Evolutionary conservation across 768 basidiomycete genomes (phyloP).

Genomic region (Gelatoporia subvermispora): DNA sequence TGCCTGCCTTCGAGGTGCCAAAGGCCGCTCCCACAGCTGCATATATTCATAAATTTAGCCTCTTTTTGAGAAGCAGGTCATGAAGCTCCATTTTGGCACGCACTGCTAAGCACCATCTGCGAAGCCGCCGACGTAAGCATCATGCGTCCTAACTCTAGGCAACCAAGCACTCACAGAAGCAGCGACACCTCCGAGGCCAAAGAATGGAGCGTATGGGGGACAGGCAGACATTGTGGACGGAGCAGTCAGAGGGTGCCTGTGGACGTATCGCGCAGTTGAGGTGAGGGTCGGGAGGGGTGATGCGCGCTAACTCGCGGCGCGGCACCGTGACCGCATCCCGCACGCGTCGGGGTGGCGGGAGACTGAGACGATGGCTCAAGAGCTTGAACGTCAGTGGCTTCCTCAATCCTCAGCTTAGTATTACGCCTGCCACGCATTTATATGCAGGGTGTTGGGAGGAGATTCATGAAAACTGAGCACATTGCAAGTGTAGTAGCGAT

Average conservation of each 20-base stretch:
- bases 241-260: not conserved
- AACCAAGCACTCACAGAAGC: slow-evolving; percentile 58
- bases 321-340: too few relatives aligned
- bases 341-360: too few relatives aligned
- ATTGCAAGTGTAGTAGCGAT: too few relatives aligned
- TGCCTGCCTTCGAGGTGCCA: slow-evolving; percentile 94
- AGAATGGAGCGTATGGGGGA: slow-evolving; percentile 95
- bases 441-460: too few relatives aligned
- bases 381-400: too few relatives aligned
- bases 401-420: too few relatives aligned
- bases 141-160: not conserved
- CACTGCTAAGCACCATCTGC: slow-evolving; percentile 96
- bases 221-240: slow-evolving; percentile 44
- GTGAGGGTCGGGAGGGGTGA: too few relatives aligned
- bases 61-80: not conserved
- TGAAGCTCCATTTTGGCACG: slow-evolving; percentile 30
- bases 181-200: slow-evolving; percentile 97
- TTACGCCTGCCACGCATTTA: too few relatives aligned
- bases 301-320: too few relatives aligned
- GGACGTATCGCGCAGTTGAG: too few relatives aligned
- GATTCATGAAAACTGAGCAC: too few relatives aligned
- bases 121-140: not conserved
- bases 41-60: not conserved
- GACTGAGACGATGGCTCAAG: too few relatives aligned
- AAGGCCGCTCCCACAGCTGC: slow-evolving; percentile 91